Conservation (phyloP, 169 alveolate species). For the Plasmodium gonderi region DNA sequence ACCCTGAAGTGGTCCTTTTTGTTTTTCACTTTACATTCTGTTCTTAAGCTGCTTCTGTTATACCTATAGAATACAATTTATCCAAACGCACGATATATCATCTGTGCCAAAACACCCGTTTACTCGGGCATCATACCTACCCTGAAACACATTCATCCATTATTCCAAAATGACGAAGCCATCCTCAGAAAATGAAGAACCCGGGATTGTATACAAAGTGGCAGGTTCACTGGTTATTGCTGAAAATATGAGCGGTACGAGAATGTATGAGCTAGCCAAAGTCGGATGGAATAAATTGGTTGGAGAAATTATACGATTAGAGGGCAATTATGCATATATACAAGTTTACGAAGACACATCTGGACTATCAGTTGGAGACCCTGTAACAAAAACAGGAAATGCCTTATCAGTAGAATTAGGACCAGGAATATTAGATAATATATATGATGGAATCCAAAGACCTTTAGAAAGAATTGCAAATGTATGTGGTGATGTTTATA, state of each 20-base stretch:
- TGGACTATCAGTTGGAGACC: constrained; percentile 99
- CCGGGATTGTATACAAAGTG: constrained; percentile 68
- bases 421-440: constrained; percentile 96
- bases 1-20: neutral
- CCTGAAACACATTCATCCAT: neutral
- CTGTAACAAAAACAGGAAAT: constrained; percentile 97
- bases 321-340: constrained; percentile 97
- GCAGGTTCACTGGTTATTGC: constrained; percentile 94
- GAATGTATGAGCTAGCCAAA: constrained; percentile 98
- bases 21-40: neutral
- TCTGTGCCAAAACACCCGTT: neutral
- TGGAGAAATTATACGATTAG: constrained; percentile 98
- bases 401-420: constrained; percentile 98
- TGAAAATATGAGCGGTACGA: constrained; percentile 98
- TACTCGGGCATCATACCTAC: neutral
- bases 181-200: constrained; percentile 61
- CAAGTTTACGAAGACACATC: constrained; percentile 99
- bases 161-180: constrained; percentile 56
- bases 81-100: neutral
- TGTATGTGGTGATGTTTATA: constrained; percentile 90
- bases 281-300: constrained; percentile 97
- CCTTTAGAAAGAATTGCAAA: constrained; percentile 95
- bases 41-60: neutral
- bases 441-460: constrained; percentile 99
- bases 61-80: neutral